Conservation (phyloP, 2,329 filamentous ascomycete genomes). For the Fusarium sp. region DNA sequence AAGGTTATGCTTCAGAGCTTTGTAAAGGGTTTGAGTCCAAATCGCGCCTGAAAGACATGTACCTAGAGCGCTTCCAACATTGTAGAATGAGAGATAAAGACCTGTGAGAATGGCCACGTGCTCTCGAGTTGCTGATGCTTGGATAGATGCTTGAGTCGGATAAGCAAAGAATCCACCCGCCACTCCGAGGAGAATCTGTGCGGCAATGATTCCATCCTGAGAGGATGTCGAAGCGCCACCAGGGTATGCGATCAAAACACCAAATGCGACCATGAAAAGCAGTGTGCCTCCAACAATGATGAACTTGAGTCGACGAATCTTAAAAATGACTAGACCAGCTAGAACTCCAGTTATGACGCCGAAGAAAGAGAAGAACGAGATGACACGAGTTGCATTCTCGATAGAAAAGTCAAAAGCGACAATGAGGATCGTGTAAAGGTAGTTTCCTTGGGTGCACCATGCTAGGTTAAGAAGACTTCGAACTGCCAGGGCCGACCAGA, state of each 20-base stretch:
- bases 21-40: slow-evolving; percentile 54
- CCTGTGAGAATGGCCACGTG: slow-evolving; percentile 52
- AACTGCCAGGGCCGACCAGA: slow-evolving; percentile 69
- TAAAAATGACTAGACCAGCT: slow-evolving; percentile 61
- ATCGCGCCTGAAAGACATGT: slow-evolving; percentile 53
- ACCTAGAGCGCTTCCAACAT: slow-evolving; percentile 53
- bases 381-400: slow-evolving; percentile 63
- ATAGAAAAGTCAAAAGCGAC: slow-evolving; percentile 67
- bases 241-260: slow-evolving; percentile 63
- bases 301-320: slow-evolving; percentile 62
- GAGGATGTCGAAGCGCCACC: slow-evolving; percentile 55
- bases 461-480: slow-evolving; percentile 59
- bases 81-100: slow-evolving; percentile 53
- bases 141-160: slow-evolving; percentile 53
- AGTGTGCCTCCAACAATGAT: slow-evolving; percentile 67
- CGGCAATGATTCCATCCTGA: slow-evolving; percentile 63
- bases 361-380: slow-evolving; percentile 62
- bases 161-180: slow-evolving; percentile 66
- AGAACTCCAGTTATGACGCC: slow-evolving; percentile 64
- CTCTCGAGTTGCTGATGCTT: slow-evolving; percentile 50
- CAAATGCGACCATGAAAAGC: slow-evolving; percentile 65
- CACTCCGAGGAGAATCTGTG: slow-evolving; percentile 65
- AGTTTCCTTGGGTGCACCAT: slow-evolving; percentile 68
- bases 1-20: slow-evolving; percentile 45
- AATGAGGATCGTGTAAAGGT: slow-evolving; percentile 66